Conservation (phyloP, 78 protist species). For the Creolimax fragrantissima region DNA sequence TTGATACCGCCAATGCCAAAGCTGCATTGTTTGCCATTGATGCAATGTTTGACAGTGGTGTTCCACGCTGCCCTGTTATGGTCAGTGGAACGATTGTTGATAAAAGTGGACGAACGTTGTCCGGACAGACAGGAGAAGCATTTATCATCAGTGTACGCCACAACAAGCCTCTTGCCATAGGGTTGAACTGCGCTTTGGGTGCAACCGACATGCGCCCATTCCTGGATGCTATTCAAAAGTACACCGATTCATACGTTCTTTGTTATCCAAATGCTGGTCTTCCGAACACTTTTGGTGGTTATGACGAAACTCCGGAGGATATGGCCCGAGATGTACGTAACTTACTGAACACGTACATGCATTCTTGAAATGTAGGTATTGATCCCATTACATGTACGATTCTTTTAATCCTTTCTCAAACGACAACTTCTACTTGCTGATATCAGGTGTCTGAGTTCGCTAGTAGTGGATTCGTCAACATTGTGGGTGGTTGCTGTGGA, state of each 20-base stretch:
- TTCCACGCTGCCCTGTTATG: conserved; percentile 22
- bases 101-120: conserved; percentile 85
- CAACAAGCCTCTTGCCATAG: conserved; percentile 53
- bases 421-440: no score
- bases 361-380: background rate
- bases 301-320: conserved; percentile 81
- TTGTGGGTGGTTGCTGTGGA: conserved; percentile 96
- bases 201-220: conserved; percentile 84
- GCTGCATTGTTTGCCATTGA: conserved; percentile 88
- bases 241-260: background rate
- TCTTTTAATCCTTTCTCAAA: no score
- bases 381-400: no score
- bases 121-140: conserved; percentile 95
- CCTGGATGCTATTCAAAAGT: conserved; percentile 48
- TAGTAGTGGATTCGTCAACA: conserved; percentile 69
- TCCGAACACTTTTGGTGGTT: conserved; percentile 93
- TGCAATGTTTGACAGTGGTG: conserved; percentile 53
- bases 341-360: background rate
- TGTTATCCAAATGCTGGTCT: conserved; percentile 95
- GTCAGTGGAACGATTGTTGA: conserved; percentile 94
- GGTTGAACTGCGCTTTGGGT: conserved; percentile 97
- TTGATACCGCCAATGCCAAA: conserved; percentile 95
- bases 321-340: conserved; percentile 44
- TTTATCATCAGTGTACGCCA: conserved; percentile 70
- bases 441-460: conserved; percentile 55